Base-by-base conservation (phyloP, 805 yeast genomes). In the Candida pseudoglaebosa region DNA sequence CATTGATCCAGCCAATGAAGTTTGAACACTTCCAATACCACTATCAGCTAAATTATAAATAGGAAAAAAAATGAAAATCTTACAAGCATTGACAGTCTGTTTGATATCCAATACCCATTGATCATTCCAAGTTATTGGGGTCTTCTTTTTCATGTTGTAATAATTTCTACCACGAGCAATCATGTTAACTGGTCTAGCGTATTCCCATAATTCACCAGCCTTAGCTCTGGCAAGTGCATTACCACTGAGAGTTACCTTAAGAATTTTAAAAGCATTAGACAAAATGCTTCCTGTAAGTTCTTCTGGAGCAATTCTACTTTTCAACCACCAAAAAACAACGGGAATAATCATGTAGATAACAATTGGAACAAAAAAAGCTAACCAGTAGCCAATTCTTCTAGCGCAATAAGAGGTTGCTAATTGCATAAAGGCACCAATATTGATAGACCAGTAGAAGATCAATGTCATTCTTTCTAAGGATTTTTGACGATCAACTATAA, bases 1-100 rank as follows among this genome's bases (percentile, higher is more conserved):
- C 80, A 75, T 73, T 21, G 76, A 65, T 44, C 76, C 77, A 34
- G 79, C 78, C 54, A 74, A 79, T 3, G 77, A 70, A 41, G 67
- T 73, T 50, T 70, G 75, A 44, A 59, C 54, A 29, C 71, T 58
- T 21, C 77, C 77, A 48, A 73, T 61, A 45, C 78, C 78, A 41
- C 69, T 59, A 51, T 74, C 78, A 43, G 71, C 69, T 57, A 60
- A 49, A 44, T 57, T 54, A 48, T 56, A 64, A 24, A 62, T 52
- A 33, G 62, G 57, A 50, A 41, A 74, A 56, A 65, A 73, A 19
- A 65, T 39, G 54, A 74, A 74, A 48, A 73, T 61, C 45, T 66
- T 59, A 53, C 77, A 70, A 19, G 75, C 65, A 30, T 62, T 56
- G 24, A 70, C 50, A 4, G 77, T 72, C 40, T 65, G 63, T 39